Percentiles rank a stretch among this genome's conserved stretches.
Evolutionary conservation across 1,139 yeast genomes (phyloP).

Genomic region (Kodamaea arcana): DNA sequence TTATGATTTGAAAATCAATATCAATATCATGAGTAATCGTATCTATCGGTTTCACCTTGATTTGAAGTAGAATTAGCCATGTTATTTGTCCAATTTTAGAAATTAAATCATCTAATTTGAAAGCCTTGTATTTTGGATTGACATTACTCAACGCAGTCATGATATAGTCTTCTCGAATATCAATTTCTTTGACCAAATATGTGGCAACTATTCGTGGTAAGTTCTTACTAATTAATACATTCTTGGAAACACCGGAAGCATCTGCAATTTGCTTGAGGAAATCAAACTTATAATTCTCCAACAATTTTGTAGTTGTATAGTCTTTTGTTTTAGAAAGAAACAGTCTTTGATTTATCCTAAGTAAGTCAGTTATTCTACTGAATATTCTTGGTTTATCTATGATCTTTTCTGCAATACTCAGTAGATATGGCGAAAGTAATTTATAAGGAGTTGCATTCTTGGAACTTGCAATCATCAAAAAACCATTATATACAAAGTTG

Average conservation of each 20-base stretch:
- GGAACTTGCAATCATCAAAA: conserved; percentile 44
- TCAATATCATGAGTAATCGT: conserved; percentile 11
- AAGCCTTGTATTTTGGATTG: conserved; percentile 39
- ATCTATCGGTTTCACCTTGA: conserved; percentile 26
- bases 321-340: conserved; percentile 68
- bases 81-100: conserved; percentile 41
- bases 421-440: conserved; percentile 72
- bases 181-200: conserved; percentile 34
- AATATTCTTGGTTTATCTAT: conserved; percentile 60
- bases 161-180: conserved; percentile 47
- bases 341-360: conserved; percentile 57
- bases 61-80: conserved; percentile 39
- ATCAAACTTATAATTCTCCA: conserved; percentile 61
- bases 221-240: conserved; percentile 32
- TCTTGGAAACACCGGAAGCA: conserved; percentile 31
- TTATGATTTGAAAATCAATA: conserved; percentile 8
- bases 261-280: conserved; percentile 53
- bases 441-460: conserved; percentile 59
- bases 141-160: conserved; percentile 53
- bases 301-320: conserved; percentile 72
- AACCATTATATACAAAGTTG: conserved; percentile 58
- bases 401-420: conserved; percentile 64
- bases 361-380: conserved; percentile 55
- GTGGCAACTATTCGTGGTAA: conserved; percentile 40
- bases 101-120: conserved; percentile 41